phyloP scores from a whole-genome alignment of 768 basidiomycete species.

The Collybiopsis confluens region DNA sequence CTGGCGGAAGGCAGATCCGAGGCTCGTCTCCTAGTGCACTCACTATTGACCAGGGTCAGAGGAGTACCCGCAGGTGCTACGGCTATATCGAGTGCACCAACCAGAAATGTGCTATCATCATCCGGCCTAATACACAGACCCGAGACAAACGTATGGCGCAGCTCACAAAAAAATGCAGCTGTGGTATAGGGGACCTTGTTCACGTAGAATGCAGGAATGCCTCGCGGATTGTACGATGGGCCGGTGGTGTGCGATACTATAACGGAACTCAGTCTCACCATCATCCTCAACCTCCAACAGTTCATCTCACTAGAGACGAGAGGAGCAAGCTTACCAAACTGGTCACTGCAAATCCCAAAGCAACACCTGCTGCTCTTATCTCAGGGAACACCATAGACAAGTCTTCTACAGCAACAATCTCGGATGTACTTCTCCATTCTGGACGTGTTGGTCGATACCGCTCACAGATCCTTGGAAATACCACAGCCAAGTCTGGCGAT shows the following conservation, averaged over 20 bases:
- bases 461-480: background rate
- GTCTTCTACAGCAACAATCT: background rate
- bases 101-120: background rate
- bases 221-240: background rate
- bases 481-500: background rate
- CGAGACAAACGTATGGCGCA: background rate
- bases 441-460: background rate
- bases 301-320: background rate
- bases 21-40: background rate
- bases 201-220: slow-evolving; percentile 8
- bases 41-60: background rate
- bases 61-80: background rate
- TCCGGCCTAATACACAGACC: background rate
- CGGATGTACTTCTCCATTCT: background rate
- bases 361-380: background rate
- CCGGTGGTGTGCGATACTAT: background rate
- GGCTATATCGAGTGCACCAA: background rate
- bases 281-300: background rate
- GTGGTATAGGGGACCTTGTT: background rate
- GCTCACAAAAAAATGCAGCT: background rate
- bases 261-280: background rate
- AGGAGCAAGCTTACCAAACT: background rate
- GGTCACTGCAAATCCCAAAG: background rate
- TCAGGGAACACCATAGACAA: background rate
- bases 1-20: background rate